Evolutionary conservation across 73 alveolate genomes (phyloP), one percentile per base, ranked within the genome.

Genomic region (Paramecium pentaurelia): DNA sequence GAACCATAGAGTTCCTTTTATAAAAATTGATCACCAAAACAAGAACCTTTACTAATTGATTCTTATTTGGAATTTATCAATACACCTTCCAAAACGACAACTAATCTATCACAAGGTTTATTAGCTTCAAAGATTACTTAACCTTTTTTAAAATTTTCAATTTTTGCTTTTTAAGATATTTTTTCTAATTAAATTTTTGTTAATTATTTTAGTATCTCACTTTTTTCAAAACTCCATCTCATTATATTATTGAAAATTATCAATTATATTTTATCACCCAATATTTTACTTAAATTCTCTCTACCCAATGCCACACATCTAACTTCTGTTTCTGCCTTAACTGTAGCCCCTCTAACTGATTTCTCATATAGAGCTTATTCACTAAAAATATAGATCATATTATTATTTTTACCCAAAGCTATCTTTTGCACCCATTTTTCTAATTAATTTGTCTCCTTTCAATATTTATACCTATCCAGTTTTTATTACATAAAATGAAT

Each of bases 211-310:
- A 93, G 45, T 16, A 91, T 51, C 59, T 44, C 47, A 71, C 93
- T 92, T 49, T 92, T 89, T 60, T 93, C 95, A 73, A 92, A 86
- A 34, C 95, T 92, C 88, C 92, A 80, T 64, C 96, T 93, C 93
- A 89, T 54, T 12, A 71, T 93, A 58, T 93, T 93, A 44, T 89
- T 54, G 60, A 89, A 93, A 6, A 93, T 85, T 28, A 93, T 92
- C 30, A 68, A 34, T 44, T 93, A 75, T 37, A 93, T 80, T 40
- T 93, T 87, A 28, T 92, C 92, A 27, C 96, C 96, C 32, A 93
- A 64, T 22, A 90, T 89, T 25, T 71, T 73, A 2, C 71, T 89
- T 12, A 93, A 32, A 18, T 89, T 86, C 40, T 93, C 96, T 38
- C 96, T 68, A 8, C 95, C 96, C 47, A 93, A 77, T 4, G 95